Evolutionary conservation across 2,329 filamentous ascomycete species (phyloP), one percentile per base, ranked within the genome.

Genomic region (Fusarium lyarnte): DNA sequence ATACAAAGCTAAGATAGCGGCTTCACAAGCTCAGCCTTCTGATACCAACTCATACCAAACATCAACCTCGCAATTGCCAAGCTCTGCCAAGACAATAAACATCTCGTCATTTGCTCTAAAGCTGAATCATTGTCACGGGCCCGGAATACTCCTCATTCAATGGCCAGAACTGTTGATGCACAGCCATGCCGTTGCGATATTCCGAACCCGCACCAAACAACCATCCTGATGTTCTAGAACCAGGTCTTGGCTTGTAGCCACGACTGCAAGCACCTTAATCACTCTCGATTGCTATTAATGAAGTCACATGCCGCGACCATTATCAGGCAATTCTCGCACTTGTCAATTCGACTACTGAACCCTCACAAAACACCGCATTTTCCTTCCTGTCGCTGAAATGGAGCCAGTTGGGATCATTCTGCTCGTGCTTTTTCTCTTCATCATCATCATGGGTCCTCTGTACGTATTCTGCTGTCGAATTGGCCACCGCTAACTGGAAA

Each of bases 331-430:
- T 43, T 47, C 25, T 46, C 17, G 36, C 27, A n/a, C 41, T 39
- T 33, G 53, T 53, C 25, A 14, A 16, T 19, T 27, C 16, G 33
- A 45, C 58, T 42, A 46, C 33, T 23, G 21, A 42, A 73, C 45
- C 63, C 31, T 49, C 39, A 49, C 31, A 29, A 36, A 58, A 47
- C 53, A 45, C 19, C 39, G 13, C 51, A 36, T 31, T 43, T 38
- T 39, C 21, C 36, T 45, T 49, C 10, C n/a, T 27, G 23, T 46
- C 60, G 43, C 31, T 21, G 51, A 47, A 53, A 77, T 77, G 76
- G 74, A 77, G 52, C 72, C 72, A 9, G 75, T 77, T n/a, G 75
- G 72, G n/a, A 70, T 77, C 33, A 70, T 76, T 35, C 63, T 77
- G 6, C 72, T 77, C 33, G 72, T 69, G 27, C 58, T 77, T 7